Base-by-base conservation (phyloP, 129 eudicot genomes). In the Glebionis coronaria region DNA sequence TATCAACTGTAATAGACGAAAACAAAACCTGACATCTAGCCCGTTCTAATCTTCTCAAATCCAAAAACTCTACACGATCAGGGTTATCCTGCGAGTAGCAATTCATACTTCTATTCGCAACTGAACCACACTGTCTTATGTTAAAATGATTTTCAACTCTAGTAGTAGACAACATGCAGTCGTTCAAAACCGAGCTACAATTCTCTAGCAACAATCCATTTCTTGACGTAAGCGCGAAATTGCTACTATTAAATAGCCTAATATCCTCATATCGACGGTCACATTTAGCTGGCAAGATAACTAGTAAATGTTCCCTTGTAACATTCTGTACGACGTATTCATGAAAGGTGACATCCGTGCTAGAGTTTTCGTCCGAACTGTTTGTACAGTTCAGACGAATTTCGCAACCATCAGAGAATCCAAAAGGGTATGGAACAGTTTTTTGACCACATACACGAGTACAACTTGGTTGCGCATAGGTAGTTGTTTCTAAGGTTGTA, bases 341-440 rank as follows among this genome's bases (percentile, higher is more conserved):
- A 0, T 73, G 79, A 20, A 84, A 20, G 1, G 4, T 25, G 8
- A 74, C 61, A 15, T 35, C 75, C 2, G 68, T 6, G 42, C 42
- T 35, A 35, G 7, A 29, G 4, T 29, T 4, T n/a, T n/a, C n/a
- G 8, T 35, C 42, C 7, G 42, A 5, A 35, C 81, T 12, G 9
- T 68, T n/a, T 0, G 19, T 0, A 62, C 98, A 92, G 15, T 63
- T 20, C 4, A 92, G 75, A 16, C 49, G 82, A 61, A 92, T 85
- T 20, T 11, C 50, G 25, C 91, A 88, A 4, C 74, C 85, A 0
- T 61, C 68, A 12, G 84, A 73, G 60, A 92, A 88, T 12, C 98
- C 98, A 49, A 92, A 92, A 5, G 98, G 98, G 44, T 83, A 86
- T 0, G 79, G 69, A 3, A 92, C 81, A 0, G 21, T 21, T 1